Conservation (phyloP, 2,329 filamentous ascomycete genomes). For the Alternaria gansuensis region DNA sequence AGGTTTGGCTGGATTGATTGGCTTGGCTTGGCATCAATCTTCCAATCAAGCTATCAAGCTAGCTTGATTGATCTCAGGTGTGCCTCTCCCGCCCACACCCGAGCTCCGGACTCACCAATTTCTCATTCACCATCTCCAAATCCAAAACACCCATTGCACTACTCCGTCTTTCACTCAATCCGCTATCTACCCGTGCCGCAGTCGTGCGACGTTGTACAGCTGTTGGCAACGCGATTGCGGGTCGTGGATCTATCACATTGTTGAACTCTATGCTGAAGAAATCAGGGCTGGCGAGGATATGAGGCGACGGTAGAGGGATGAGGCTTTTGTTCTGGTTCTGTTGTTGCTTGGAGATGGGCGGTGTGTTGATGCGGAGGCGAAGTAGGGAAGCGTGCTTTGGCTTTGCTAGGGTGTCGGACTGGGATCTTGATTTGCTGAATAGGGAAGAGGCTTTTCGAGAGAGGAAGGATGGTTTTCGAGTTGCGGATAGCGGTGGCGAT, state of each 20-base stretch:
- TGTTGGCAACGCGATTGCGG: neutral
- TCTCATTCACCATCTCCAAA: conserved; percentile 14
- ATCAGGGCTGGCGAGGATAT: conserved; percentile 14
- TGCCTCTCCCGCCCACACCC: neutral
- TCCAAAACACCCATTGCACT: conserved; percentile 20
- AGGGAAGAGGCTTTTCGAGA: conserved; percentile 26
- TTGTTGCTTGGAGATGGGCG: conserved; percentile 11
- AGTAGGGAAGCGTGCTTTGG: conserved; percentile 28
- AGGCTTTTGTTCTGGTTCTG: neutral
- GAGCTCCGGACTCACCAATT: conserved; percentile 3
- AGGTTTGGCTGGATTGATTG: too few species aligned
- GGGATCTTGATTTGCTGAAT: conserved; percentile 14
- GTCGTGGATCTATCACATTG: neutral
- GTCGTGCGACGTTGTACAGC: conserved; percentile 7
- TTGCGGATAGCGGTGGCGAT: conserved; percentile 6
- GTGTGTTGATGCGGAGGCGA: conserved; percentile 26
- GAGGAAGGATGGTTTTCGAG: conserved; percentile 7
- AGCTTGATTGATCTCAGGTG: too few species aligned
- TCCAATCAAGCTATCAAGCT: too few species aligned
- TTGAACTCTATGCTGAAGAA: conserved; percentile 13
- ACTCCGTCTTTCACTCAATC: conserved; percentile 15
- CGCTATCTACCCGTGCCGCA: conserved; percentile 18
- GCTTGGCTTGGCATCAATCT: too few species aligned
- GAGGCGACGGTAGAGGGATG: neutral
- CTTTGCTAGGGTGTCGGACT: conserved; percentile 8